phyloP scores from a whole-genome alignment of 768 basidiomycete species.

The Chlorophyllum brunneum region DNA sequence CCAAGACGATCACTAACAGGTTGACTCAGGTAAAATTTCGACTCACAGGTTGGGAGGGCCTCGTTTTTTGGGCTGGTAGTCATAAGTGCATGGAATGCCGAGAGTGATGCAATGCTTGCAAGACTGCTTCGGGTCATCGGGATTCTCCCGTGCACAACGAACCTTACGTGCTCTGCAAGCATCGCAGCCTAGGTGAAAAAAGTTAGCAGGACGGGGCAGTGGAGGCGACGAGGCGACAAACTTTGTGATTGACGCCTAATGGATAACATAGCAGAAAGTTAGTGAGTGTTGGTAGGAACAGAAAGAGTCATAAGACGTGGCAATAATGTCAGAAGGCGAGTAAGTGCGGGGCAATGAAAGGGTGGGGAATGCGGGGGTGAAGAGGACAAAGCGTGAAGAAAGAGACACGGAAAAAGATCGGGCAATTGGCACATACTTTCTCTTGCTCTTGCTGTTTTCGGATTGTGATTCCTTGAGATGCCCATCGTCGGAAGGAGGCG shows the following conservation, averaged over 20 bases:
- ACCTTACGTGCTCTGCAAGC: conserved; percentile 87
- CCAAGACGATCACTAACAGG: conserved; percentile 9
- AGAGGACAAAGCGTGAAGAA: conserved; percentile 29
- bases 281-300: conserved; percentile 31
- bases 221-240: conserved; percentile 31
- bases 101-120: conserved; percentile 88
- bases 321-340: conserved; percentile 19
- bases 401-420: conserved; percentile 54
- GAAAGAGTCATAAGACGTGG: conserved; percentile 21
- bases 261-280: conserved; percentile 23
- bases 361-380: conserved; percentile 40
- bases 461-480: conserved; percentile 48
- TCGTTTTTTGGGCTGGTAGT: conserved; percentile 91
- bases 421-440: conserved; percentile 64
- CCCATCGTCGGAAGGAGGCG: conserved; percentile 64
- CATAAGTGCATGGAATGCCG: conserved; percentile 83
- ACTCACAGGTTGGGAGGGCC: conserved; percentile 89
- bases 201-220: conserved; percentile 16
- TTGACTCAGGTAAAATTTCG: conserved; percentile 1
- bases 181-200: conserved; percentile 61
- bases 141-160: conserved; percentile 75
- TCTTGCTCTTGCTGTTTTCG: conserved; percentile 74
- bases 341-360: conserved; percentile 27
- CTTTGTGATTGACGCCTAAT: conserved; percentile 83
- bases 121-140: conserved; percentile 69